Percentiles rank a stretch among this genome's conserved stretches.
These are phyloP conservation scores for Melaleuca quinquenervia DNA, from an alignment of 345 rosid genomes.

Conservation along the genomic window DNA sequence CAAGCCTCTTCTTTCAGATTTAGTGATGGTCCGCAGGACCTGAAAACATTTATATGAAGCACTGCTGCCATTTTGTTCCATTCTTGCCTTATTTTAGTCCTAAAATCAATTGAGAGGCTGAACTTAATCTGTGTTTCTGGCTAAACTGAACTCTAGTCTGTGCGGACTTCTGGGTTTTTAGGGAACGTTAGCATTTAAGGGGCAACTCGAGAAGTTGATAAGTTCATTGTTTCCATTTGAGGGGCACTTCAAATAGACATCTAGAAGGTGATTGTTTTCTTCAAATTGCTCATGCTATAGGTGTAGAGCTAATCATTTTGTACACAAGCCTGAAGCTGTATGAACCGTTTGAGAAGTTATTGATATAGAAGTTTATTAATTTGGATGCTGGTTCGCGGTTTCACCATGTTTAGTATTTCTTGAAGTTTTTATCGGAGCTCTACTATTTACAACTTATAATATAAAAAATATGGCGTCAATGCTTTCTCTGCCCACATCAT, in stretches of 20 bases:
- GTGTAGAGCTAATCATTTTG: background rate
- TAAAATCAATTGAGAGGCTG: background rate
- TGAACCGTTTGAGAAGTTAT: background rate
- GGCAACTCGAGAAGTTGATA: background rate
- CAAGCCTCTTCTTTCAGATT: background rate
- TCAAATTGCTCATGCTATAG: background rate
- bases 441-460: background rate
- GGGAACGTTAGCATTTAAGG: background rate
- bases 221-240: background rate
- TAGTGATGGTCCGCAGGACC: background rate
- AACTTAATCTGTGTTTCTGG: background rate
- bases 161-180: background rate
- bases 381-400: background rate
- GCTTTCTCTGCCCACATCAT: background rate
- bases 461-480: background rate
- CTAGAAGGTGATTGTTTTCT: background rate
- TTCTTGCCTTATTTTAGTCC: background rate
- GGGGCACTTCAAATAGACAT: background rate
- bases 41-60: background rate
- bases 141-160: background rate
- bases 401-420: background rate
- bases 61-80: background rate
- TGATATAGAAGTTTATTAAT: background rate
- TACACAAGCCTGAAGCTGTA: background rate
- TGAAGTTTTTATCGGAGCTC: background rate